phyloP scores from a whole-genome alignment of 371 early-diverging fungal species.

The Circinella umbellata region DNA sequence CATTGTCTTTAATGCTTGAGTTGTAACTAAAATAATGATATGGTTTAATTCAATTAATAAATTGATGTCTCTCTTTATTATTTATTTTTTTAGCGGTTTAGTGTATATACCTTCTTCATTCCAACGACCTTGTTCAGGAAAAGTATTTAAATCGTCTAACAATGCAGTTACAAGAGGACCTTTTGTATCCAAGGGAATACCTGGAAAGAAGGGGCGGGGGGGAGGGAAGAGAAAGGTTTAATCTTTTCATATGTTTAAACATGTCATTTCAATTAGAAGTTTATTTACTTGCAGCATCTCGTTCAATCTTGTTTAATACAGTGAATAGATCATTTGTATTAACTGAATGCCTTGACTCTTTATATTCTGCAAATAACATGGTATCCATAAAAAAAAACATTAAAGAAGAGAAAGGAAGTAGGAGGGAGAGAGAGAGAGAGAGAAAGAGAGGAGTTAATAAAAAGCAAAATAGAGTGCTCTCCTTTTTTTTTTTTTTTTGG shows the following conservation, averaged over 20 bases:
- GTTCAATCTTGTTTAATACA: conserved; percentile 6
- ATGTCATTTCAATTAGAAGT: neutral
- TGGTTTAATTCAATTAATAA: neutral
- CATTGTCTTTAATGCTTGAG: conserved; percentile 12
- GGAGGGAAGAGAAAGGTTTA: neutral
- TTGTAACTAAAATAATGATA: conserved; percentile 8
- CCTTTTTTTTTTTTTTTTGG: too few relatives aligned
- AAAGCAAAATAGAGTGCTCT: too few relatives aligned
- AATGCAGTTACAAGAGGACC: neutral
- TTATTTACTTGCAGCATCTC: conserved; percentile 9
- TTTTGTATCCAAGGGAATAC: neutral
- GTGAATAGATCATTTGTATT: neutral
- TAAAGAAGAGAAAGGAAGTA: too few relatives aligned
- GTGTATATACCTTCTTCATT: neutral
- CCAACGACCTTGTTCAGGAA: conserved; percentile 3
- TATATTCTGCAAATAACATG: conserved; percentile 13
- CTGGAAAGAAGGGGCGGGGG: too few relatives aligned
- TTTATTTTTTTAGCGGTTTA: neutral
- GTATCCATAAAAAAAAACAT: neutral
- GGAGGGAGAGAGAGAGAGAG: neutral
- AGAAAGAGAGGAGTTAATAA: too few relatives aligned
- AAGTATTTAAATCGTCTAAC: neutral
- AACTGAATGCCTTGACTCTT: neutral
- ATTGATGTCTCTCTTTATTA: neutral
- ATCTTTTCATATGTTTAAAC: neutral